Base-by-base conservation (phyloP, 1,139 yeast species). In the Sugiyamaella sp. region DNA sequence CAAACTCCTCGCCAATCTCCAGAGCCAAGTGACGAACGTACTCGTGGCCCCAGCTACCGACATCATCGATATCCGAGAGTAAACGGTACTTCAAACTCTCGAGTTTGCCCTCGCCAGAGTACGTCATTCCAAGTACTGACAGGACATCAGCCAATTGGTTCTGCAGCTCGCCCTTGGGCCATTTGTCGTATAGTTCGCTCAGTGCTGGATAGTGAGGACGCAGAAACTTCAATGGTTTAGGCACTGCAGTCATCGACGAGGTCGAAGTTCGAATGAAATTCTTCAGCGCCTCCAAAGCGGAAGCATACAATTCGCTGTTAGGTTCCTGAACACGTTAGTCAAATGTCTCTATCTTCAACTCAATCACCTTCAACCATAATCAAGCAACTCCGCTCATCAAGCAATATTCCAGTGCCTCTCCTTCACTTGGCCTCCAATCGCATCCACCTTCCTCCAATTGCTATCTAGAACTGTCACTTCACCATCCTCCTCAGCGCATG, bases 171-270 rank as follows among this genome's bases (percentile, higher is more conserved):
- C 60, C 59, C 52, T 73, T 72, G 4, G 76, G 73, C 97, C 97
- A 90, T 33, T 77, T 74, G 46, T 81, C 84, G 69, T 86, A 88
- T 40, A 87, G 73, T 52, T 76, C 80, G 44, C 82, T 80, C 66
- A 93, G 77, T 27, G 78, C 68, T 17, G 86, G 85, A 69, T 85
- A 93, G 64, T 84, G 89, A 14, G 98, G 96, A 66, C 97, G 84
- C 63, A 95, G 79, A 69, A 95, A 95, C 75, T 95, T 95, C 73
- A 93, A 80, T 12, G 99, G 99, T 71, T 93, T 95, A 45, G 99
- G 99, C 46, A 95, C 99, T 1, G 99, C 99, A 1, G 99, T 95
- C 97, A 93, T 93, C 6, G 98, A 90, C 32, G 97, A 89, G 2
- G 99, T 93, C 14, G 98, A 88, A 51, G 95, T 95, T 63, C 89